phyloP scores from a whole-genome alignment of 345 rosid genomes.

The Rhizophora apiculata region DNA sequence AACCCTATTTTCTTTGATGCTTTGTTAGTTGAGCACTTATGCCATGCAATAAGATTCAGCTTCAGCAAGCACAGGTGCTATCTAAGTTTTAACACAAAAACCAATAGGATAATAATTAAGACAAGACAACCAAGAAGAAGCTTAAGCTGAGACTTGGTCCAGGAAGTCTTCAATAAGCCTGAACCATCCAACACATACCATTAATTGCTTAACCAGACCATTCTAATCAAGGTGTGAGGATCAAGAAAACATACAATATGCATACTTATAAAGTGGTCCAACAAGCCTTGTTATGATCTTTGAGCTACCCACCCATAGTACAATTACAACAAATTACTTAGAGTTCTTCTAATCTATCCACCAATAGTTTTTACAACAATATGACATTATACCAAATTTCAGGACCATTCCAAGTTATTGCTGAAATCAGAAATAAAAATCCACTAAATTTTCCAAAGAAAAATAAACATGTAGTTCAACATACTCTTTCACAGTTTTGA shows the following conservation, averaged over 20 bases:
- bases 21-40: not conserved
- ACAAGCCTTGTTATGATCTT: not conserved
- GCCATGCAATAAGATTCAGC: not conserved
- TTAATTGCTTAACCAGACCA: not conserved
- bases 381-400: constrained; percentile 2
- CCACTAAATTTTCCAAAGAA: constrained; percentile 5
- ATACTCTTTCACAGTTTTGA: constrained; percentile 80
- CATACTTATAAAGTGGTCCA: not conserved
- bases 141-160: not conserved
- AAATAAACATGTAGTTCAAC: constrained; percentile 20
- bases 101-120: not conserved
- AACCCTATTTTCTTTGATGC: not conserved
- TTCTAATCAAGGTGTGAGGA: not conserved
- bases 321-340: not conserved
- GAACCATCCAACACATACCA: not conserved
- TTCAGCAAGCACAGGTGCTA: not conserved
- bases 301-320: not conserved
- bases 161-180: not conserved
- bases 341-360: not conserved
- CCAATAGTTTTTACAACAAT: not conserved
- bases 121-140: not conserved
- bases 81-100: not conserved
- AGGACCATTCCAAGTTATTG: constrained; percentile 1
- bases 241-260: not conserved
- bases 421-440: constrained; percentile 3